Base-by-base conservation (phyloP, 768 basidiomycete genomes). In the Calvatia gigantea region DNA sequence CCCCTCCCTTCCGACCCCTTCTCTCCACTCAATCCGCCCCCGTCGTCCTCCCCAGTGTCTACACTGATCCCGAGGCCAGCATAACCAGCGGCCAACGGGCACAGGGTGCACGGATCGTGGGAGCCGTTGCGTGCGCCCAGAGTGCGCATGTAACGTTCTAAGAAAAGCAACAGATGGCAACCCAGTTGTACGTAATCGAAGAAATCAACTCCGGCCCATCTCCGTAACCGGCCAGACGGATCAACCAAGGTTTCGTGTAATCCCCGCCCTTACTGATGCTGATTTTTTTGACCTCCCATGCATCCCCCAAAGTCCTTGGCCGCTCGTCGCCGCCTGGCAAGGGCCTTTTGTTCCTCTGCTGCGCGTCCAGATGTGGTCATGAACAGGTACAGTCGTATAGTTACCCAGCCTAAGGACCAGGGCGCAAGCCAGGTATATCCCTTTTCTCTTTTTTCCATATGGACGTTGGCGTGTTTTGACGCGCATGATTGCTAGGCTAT, bases 371-470 rank as follows among this genome's bases (percentile, higher is more conserved):
- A 71, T 27, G 73, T 73, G 2, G 57, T 82, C 60, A 75, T 86
- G 73, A 86, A 86, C 63, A 76, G 83, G 38, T 85, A 94, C 76
- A 92, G 89, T 68, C 79, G 86, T 61, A 77, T 79, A 29, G 81
- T 98, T 64, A 98, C 97, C 8, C 85, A 88, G 67, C 87, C 92
- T 27, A 99, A 98, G 70, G 86, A 86, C 64, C 96, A 99, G 70
- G 96, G 92, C 31, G 96, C 95, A 29, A 93, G 91, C 68, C 95
- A 98, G 84, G 91, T 85, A 61, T 21, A 50, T 53, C 15, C 7
- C 21, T 12, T 25, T 15, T 15, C 27, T 23, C 37, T 57, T 33
- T 11, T 41, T 32, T 15, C n/a, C 28, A 38, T 65, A 31, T 27
- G 28, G 14, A 8, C 46, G 21, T 15, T 25, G 12, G 28, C n/a